These are phyloP conservation scores for Stephanodiscus triporus DNA, from an alignment of 108 stramenopile species.

Conservation along the genomic window DNA sequence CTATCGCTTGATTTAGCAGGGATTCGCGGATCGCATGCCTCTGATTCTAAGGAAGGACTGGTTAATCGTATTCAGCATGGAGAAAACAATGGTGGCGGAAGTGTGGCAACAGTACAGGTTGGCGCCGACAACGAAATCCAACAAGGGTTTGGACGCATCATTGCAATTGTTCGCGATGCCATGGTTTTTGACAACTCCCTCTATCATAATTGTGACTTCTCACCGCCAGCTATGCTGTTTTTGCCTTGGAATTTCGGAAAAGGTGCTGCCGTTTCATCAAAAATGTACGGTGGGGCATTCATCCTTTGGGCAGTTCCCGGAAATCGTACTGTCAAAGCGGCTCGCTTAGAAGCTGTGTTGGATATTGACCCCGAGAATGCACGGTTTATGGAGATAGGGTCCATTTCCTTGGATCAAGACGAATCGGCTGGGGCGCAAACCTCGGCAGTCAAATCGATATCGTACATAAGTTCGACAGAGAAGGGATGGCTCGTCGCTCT, in stretches of 20 bases:
- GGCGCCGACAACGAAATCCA: constrained; percentile 64
- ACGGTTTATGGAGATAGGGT: constrained; percentile 48
- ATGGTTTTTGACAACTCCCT: constrained; percentile 19
- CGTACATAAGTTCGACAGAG: constrained; percentile 38
- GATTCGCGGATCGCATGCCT: constrained; percentile 23
- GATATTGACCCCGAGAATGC: constrained; percentile 64
- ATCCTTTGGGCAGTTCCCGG: constrained; percentile 54
- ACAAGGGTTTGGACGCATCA: constrained; percentile 74
- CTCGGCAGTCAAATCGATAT: constrained; percentile 48
- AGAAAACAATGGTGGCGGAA: constrained; percentile 28
- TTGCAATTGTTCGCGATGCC: constrained; percentile 59
- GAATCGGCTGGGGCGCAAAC: constrained; percentile 10
- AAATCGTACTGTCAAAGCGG: constrained; percentile 50
- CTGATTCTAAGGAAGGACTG: constrained; percentile 14
- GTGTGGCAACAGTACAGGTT: constrained; percentile 54
- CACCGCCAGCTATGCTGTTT: constrained; percentile 45
- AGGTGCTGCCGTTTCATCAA: constrained; percentile 37
- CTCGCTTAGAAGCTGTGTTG: constrained; percentile 52
- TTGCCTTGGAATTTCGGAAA: constrained; percentile 66
- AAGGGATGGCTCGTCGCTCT: constrained; percentile 52
- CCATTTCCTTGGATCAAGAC: constrained; percentile 25
- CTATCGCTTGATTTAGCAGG: constrained; percentile 30
- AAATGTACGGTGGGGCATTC: constrained; percentile 61
- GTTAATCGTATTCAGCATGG: neutral
- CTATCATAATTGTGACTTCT: constrained; percentile 3